Evolutionary conservation across 495 filamentous ascomycete genomes (phyloP), one percentile per base, ranked within the genome.

Genomic region (Xylaria grammica): DNA sequence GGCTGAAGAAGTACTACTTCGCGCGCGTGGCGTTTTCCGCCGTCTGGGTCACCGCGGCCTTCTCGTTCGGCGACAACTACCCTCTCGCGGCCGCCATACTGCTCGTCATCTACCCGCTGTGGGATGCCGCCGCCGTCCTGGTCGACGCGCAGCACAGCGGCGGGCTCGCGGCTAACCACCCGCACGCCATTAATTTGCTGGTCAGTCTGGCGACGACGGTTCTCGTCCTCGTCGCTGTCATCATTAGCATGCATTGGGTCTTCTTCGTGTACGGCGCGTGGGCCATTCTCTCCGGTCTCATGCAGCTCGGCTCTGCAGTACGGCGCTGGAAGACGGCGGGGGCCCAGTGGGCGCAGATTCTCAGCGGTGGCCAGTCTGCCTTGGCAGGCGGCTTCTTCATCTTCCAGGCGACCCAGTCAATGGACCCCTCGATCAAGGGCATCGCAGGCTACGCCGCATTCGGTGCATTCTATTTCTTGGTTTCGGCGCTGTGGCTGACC

Each of bases 1-100:
- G 61, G 61, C 42, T 63, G 42, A 63, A 63, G 51, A 63, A 56
- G 52, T 63, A 63, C 61, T 63, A 63, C 30, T 56, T 63, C 22
- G 42, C 42, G 40, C 61, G 51, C 7, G 51, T 63, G 2, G 60
- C 60, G 5, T 62, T 62, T 15, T 53, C 42, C 1, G 9, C 61
- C 5, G 61, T 56, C 27, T 63, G 61, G 61, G 61, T 56, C 7
- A 42, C 51, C 1, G 61, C 61, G 3, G 61, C 61, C 2, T 63
- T 63, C 61, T 49, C 61, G 2, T n/a, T 56, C 20, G 61, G 61
- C 40, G 42, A 38, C 38, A n/a, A 40, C 40, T 63, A 63, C 42
- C 38, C 32, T 42, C 8, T 44, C 42, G 20, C 54, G 51, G 61
- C 50, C 26, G 51, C 51, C 27, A 40, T 56, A 51, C 51, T 63